These are phyloP conservation scores for Ophiorrhiza pumila DNA, from an alignment of 257 asterid genomes.

Conservation along the genomic window DNA sequence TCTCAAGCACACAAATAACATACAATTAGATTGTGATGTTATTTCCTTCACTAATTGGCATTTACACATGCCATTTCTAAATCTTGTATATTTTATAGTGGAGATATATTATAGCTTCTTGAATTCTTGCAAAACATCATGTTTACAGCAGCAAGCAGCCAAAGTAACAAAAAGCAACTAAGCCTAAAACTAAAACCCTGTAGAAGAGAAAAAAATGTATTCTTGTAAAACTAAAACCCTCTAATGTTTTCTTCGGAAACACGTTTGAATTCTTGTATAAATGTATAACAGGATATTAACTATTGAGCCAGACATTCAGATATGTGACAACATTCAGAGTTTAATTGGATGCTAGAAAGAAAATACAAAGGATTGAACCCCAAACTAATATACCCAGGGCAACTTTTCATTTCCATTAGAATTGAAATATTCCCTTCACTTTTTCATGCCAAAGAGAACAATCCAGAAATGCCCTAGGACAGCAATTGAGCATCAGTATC, in stretches of 20 bases:
- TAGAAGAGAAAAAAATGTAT: not conserved
- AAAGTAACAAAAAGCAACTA: not conserved
- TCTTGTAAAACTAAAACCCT: no score
- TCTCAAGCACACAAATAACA: not conserved
- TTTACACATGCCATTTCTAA: not conserved
- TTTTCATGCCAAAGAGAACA: not conserved
- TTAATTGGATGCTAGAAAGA: not conserved
- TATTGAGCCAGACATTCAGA: not conserved
- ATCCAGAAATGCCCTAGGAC: not conserved
- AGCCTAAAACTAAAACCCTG: not conserved
- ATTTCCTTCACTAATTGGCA: not conserved
- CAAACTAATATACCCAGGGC: not conserved
- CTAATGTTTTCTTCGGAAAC: no score
- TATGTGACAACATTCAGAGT: not conserved
- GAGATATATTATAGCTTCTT: not conserved
- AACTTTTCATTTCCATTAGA: not conserved
- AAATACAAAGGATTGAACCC: not conserved
- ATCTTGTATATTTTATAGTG: not conserved
- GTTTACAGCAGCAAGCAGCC: not conserved
- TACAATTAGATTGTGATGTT: not conserved
- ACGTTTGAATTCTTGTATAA: not conserved
- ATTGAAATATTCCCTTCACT: not conserved
- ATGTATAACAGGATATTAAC: not conserved
- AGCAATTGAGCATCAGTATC: not conserved
- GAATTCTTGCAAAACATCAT: not conserved